These are phyloP conservation scores for Yamadazyma kitorensis DNA, from an alignment of 805 yeast species.

Conservation along the genomic window DNA sequence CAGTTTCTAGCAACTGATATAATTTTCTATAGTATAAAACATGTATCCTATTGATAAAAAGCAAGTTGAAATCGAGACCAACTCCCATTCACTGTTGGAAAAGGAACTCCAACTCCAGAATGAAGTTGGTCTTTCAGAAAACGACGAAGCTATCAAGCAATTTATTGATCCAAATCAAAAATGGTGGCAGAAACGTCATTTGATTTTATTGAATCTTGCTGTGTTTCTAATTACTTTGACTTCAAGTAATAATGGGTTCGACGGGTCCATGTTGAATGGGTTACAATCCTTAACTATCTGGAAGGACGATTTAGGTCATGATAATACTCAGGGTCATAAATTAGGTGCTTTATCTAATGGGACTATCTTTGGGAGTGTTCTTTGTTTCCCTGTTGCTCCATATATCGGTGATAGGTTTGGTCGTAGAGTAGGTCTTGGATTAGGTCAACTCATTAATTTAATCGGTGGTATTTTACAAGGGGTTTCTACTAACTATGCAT, in stretches of 20 bases:
- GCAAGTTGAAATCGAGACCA: too few relatives aligned
- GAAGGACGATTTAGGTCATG: constrained; percentile 36
- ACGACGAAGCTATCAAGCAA: not conserved
- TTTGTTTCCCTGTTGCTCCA: constrained; percentile 23
- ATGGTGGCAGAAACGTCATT: constrained; percentile 4
- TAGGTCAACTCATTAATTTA: constrained; percentile 22
- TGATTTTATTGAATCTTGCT: not conserved
- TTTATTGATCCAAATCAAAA: constrained; percentile 1
- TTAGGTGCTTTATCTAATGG: constrained; percentile 42
- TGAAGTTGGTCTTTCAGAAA: not conserved
- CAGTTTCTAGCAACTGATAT: too few relatives aligned
- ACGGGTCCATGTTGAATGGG: constrained; percentile 48
- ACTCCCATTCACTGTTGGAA: not conserved
- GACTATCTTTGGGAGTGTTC: constrained; percentile 37
- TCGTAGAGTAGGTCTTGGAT: constrained; percentile 26
- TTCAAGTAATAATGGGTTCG: constrained; percentile 41
- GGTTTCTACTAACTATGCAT: constrained; percentile 25
- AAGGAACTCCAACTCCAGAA: not conserved
- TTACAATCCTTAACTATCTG: constrained; percentile 43
- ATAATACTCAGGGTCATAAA: constrained; percentile 31
- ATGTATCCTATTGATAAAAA: too few relatives aligned
- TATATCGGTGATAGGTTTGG: constrained; percentile 33
- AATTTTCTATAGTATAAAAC: too few relatives aligned
- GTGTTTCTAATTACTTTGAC: constrained; percentile 41
- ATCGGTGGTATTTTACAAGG: constrained; percentile 37